Percentiles rank a stretch among this genome's conserved stretches.
phyloP scores from a whole-genome alignment of 106 monocot species.

The Allium cepa region DNA sequence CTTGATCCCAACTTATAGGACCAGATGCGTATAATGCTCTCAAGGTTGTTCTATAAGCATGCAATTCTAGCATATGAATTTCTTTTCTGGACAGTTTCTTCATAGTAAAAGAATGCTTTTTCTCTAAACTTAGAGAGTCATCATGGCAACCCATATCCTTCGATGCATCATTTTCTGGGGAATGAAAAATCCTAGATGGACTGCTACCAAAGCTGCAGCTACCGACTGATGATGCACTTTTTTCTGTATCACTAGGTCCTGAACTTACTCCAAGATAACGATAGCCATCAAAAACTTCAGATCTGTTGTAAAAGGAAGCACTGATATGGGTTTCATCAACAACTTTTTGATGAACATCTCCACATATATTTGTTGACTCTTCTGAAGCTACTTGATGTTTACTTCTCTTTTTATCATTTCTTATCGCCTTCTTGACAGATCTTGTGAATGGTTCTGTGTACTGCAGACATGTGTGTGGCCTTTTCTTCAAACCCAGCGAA shows the following conservation, averaged over 20 bases:
- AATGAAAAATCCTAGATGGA: constrained; percentile 8
- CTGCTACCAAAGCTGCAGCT: constrained; percentile 40
- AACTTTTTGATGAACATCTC: constrained; percentile 32
- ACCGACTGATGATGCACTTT: constrained; percentile 40
- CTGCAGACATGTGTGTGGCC: background rate
- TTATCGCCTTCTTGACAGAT: constrained; percentile 15
- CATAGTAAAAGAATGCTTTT: constrained; percentile 14
- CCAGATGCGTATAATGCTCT: constrained; percentile 69
- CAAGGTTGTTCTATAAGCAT: constrained; percentile 52
- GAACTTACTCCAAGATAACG: constrained; percentile 1
- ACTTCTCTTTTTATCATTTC: constrained; percentile 10
- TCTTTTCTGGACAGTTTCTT: constrained; percentile 17
- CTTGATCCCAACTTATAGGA: constrained; percentile 82
- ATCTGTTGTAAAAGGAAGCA: constrained; percentile 32
- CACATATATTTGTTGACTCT: constrained; percentile 4
- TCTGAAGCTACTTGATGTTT: background rate
- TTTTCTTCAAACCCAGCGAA: constrained; percentile 16
- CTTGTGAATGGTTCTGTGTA: constrained; percentile 1
- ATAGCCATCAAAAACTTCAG: constrained; percentile 1
- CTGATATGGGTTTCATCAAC: constrained; percentile 36
- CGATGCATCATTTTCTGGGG: constrained; percentile 1
- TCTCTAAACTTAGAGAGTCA: constrained; percentile 16
- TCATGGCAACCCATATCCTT: constrained; percentile 24
- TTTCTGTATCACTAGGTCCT: constrained; percentile 26
- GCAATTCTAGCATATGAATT: constrained; percentile 49